Base-by-base conservation (phyloP, 2,329 filamentous ascomycete genomes). In the Simplicillium aogashimaense region DNA sequence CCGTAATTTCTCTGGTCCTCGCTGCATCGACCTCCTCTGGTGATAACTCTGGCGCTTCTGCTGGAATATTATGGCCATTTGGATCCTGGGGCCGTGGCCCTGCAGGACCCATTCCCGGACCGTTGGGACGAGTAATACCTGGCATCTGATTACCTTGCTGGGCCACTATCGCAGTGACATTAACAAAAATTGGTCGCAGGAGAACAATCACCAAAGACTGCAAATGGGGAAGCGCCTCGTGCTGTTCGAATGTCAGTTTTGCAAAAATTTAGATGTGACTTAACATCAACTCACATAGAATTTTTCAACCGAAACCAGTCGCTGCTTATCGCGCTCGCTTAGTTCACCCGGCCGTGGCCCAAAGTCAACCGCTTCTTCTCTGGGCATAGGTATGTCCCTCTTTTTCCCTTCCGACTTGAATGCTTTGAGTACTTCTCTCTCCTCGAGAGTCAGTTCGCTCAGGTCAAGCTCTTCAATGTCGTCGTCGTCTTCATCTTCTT, bases 181-280 rank as follows among this genome's bases (percentile, higher is more conserved):
- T 94, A 30, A 82, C 75, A 44, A 97, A 65, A 33, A 97, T 82
- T 12, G 88, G 84, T 58, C 92, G 94, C 48, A 97, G 74, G 31
- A 97, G 72, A 4, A 97, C 89, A 50, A 97, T 94, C 4, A 95
- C 83, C 12, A 97, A 67, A 1, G 90, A 97, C 57, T 97, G 92
- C 13, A 98, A 65, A 58, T 94, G 81, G 2, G 90, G 86, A 38
- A 98, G 66, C 1, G 84, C 78, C 46, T 83, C 71, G 53, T 75
- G 72, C 85, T 94, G 50, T 17, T 16, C 7, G 4, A 20, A 4
- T 8, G 47, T 68, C 37, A 69, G 58, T 44, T 9, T 20, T 16
- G 35, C 33, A n/a, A n/a, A 17, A 18, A 8, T 2, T n/a, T 35
- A 16, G n/a, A n/a, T n/a, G n/a, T n/a, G 20, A 9, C 20, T 25